These are phyloP conservation scores for Rhododendron ovatum DNA, from an alignment of 148 eudicot genomes.

Conservation along the genomic window DNA sequence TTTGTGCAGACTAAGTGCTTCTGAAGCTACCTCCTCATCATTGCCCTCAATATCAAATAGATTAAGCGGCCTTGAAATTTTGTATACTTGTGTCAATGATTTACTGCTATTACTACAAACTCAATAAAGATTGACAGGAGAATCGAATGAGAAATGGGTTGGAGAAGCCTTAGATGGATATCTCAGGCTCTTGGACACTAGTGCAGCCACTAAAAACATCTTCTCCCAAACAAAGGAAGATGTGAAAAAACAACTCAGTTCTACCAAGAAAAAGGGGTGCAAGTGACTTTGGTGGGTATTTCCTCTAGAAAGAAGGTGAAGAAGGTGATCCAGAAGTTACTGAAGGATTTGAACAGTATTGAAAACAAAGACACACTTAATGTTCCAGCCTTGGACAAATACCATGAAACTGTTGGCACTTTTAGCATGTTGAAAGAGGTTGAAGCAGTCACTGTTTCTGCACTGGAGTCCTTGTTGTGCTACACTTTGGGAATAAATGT, in stretches of 20 bases:
- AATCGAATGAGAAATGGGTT: neutral
- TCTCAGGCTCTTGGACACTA: slow-evolving; percentile 22
- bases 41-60: slow-evolving; percentile 30
- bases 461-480: slow-evolving; percentile 19
- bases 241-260: slow-evolving; percentile 10
- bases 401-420: neutral
- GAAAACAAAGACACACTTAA: neutral
- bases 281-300: neutral
- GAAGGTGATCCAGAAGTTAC: slow-evolving; percentile 9
- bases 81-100: slow-evolving; percentile 25
- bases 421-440: slow-evolving; percentile 14
- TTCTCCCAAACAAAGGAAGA: slow-evolving; percentile 3
- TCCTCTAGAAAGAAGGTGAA: slow-evolving; percentile 18
- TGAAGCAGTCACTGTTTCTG: slow-evolving; percentile 8
- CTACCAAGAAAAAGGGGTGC: slow-evolving; percentile 14
- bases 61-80: slow-evolving; percentile 14
- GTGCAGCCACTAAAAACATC: slow-evolving; percentile 11
- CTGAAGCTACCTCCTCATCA: slow-evolving; percentile 32
- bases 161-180: slow-evolving; percentile 32
- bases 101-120: slow-evolving; percentile 25
- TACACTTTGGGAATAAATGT: slow-evolving; percentile 7
- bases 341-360: slow-evolving; percentile 1
- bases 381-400: neutral
- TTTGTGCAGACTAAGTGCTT: slow-evolving; percentile 26
- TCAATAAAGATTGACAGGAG: slow-evolving; percentile 9